These are phyloP conservation scores for Sporobolomyces phaffii DNA, from an alignment of 768 basidiomycete species.

Conservation along the genomic window DNA sequence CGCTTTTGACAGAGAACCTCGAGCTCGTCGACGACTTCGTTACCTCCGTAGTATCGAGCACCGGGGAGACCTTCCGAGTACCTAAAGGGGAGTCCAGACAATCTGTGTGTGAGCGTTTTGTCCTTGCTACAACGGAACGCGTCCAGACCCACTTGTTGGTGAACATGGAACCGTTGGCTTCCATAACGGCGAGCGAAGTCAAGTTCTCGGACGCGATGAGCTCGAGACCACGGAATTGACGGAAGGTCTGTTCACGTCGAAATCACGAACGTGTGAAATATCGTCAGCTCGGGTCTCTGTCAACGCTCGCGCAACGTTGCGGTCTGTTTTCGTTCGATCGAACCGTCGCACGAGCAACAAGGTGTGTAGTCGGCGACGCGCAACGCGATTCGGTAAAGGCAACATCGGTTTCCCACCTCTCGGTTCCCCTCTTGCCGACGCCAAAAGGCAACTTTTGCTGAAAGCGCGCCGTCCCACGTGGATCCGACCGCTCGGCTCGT, in stretches of 20 bases:
- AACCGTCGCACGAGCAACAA: too few relatives aligned
- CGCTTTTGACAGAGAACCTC: conserved; percentile 91
- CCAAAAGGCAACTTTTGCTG: conserved; percentile 14
- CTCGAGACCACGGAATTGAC: conserved; percentile 94
- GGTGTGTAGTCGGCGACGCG: too few relatives aligned
- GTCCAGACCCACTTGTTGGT: conserved; percentile 72
- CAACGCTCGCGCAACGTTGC: not conserved
- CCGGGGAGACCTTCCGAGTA: conserved; percentile 97
- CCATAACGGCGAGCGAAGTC: conserved; percentile 90
- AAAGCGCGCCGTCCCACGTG: not conserved
- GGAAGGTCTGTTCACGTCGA: conserved; percentile 68
- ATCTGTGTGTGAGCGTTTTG: too few relatives aligned
- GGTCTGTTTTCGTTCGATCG: not conserved
- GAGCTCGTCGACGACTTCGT: conserved; percentile 90
- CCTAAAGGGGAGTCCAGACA: not conserved
- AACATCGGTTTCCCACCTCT: conserved; percentile 49
- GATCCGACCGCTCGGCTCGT: not conserved
- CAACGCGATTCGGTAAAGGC: not conserved
- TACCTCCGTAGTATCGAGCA: conserved; percentile 56
- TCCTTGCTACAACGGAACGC: too few relatives aligned
- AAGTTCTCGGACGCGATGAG: conserved; percentile 99
- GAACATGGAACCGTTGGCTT: conserved; percentile 96
- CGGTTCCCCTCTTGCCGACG: not conserved
- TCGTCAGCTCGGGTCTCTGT: too few relatives aligned
- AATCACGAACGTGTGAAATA: not conserved